Percentiles rank a stretch among this genome's conserved stretches.
Conservation (phyloP, 371 early-diverging fungal species). For the Zancudomyces culisetae region DNA sequence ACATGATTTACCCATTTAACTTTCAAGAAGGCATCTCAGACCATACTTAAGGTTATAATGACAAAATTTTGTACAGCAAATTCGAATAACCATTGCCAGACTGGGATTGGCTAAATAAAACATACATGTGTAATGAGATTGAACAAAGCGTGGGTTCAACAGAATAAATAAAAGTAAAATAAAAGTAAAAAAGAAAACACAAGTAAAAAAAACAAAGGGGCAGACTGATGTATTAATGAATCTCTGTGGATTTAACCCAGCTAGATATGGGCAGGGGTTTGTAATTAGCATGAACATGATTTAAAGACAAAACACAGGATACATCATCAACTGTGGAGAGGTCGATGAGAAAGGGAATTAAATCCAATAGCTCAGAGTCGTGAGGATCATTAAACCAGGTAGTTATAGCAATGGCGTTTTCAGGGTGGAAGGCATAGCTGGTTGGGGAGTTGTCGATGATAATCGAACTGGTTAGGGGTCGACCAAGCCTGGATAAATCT, state of each 20-base stretch:
- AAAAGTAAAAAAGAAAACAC: too few relatives aligned
- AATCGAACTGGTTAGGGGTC: constrained; percentile 36
- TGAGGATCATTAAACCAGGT: constrained; percentile 91
- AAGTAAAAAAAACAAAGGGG: too few relatives aligned
- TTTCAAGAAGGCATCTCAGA: too few relatives aligned
- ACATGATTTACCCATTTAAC: too few relatives aligned
- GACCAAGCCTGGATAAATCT: constrained; percentile 49
- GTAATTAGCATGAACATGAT: constrained; percentile 6
- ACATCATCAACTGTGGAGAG: constrained; percentile 75
- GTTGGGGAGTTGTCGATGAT: constrained; percentile 76
- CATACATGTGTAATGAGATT: too few relatives aligned
- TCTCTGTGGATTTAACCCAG: background rate
- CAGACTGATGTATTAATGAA: too few relatives aligned
- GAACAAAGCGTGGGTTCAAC: too few relatives aligned
- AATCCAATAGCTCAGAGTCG: constrained; percentile 82
- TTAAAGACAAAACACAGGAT: constrained; percentile 42
- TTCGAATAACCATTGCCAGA: too few relatives aligned
- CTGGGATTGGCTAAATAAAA: too few relatives aligned
- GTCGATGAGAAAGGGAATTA: constrained; percentile 83
- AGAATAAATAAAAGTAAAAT: too few relatives aligned
- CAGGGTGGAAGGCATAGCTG: constrained; percentile 80
- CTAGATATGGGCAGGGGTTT: background rate
- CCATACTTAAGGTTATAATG: too few relatives aligned
- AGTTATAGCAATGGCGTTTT: constrained; percentile 90
- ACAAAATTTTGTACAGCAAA: too few relatives aligned